Conservation (phyloP, 139 green algal species). For the Astrephomene gubernaculifera region DNA sequence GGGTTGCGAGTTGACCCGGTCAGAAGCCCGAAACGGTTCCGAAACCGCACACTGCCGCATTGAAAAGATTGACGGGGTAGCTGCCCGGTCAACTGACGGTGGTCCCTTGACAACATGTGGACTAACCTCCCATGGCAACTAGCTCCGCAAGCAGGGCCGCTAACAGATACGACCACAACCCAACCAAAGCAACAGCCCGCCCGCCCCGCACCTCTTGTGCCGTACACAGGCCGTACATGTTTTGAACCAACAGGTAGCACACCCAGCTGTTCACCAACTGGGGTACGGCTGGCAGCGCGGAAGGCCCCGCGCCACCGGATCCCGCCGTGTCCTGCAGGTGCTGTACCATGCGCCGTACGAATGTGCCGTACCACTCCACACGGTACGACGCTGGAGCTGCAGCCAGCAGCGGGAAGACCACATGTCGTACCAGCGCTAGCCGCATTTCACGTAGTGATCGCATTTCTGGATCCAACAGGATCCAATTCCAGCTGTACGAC, state of each 20-base stretch:
- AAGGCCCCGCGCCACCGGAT: too few relatives aligned
- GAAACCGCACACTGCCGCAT: too few relatives aligned
- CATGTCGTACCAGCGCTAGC: constrained; percentile 18
- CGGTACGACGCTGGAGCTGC: constrained; percentile 29
- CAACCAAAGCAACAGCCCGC: too few relatives aligned
- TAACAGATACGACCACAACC: too few relatives aligned
- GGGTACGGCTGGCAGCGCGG: not conserved
- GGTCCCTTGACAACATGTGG: too few relatives aligned
- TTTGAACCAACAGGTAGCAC: constrained; percentile 2
- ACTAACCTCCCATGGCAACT: too few relatives aligned
- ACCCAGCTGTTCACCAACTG: constrained; percentile 28
- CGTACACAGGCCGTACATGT: constrained; percentile 36
- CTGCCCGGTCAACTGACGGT: too few relatives aligned
- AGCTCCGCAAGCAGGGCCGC: too few relatives aligned
- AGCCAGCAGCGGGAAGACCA: constrained; percentile 35
- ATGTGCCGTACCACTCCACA: constrained; percentile 10
- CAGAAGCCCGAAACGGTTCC: too few relatives aligned
- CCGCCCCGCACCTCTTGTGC: constrained; percentile 27
- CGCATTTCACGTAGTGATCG: not conserved
- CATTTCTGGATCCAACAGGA: not conserved
- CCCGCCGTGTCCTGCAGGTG: not conserved
- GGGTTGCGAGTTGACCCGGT: too few relatives aligned
- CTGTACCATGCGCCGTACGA: constrained; percentile 19
- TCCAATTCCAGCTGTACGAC: not conserved
- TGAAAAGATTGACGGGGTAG: too few relatives aligned